Evolutionary conservation across 2,329 filamentous ascomycete species (phyloP), one percentile per base, ranked within the genome.

Genomic region (Helotiales sp.): DNA sequence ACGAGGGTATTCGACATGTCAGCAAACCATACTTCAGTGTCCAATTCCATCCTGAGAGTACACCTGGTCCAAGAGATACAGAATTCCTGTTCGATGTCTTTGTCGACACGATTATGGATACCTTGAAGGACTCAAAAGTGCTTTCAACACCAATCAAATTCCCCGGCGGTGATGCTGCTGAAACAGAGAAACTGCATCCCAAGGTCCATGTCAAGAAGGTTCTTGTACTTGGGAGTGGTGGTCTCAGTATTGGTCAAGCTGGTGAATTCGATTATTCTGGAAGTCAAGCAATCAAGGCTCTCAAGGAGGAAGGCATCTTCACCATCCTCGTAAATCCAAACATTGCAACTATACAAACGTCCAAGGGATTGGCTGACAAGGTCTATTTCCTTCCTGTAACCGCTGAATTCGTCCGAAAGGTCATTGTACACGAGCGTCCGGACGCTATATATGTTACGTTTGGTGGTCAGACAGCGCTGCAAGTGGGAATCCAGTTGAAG

Each of bases 241-340:
- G 95, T 76, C 83, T 99, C 62, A 96, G 91, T 74, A 99, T 99
- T 74, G 95, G 95, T 13, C 95, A 99, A 75, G 95, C 95, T 64
- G 95, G 95, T 74, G 95, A 99, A 75, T 99, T 99, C 67, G 95
- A 99, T 73, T 99, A 99, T 79, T 98, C 95, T 54, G 95, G 95
- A 63, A 96, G 90, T 74, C 95, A 99, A 76, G 95, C 93, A 46
- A 98, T 99, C 81, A 99, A 99, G 80, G 95, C 95, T 34, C 73
- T 99, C 68, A 98, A 98, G 77, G 90, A 98, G 74, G 95, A 98
- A 76, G 93, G 93, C 60, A 97, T 98, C 69, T 98, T 97, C 79
- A 97, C 95, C 2, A 88, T 99, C 63, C 81, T 99, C 63, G 98
- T 99, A 82, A 99, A 99, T 78, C 95, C 95, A 57, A 99, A 99